These are phyloP conservation scores for Xylaria sp. DNA, from an alignment of 2,329 filamentous ascomycete species.

Conservation along the genomic window DNA sequence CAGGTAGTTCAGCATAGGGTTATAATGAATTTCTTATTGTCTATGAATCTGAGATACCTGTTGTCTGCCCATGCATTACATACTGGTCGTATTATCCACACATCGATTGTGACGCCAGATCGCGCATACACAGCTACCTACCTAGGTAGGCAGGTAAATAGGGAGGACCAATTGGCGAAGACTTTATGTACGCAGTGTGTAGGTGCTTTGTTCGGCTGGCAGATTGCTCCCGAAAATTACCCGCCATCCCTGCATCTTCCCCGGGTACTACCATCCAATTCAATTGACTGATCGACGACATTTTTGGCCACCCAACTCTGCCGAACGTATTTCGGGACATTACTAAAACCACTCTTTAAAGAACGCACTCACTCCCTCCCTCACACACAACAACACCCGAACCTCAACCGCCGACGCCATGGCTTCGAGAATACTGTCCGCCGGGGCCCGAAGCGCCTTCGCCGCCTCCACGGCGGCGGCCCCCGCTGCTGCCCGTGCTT, in stretches of 20 bases:
- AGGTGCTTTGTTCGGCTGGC: background rate
- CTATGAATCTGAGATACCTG: slow-evolving; percentile 1
- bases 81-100: too few species aligned
- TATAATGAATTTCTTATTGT: slow-evolving; percentile 26
- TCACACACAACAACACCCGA: background rate
- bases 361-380: background rate
- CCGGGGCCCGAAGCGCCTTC: slow-evolving; percentile 43
- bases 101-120: too few species aligned
- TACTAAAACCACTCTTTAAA: background rate
- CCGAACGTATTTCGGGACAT: slow-evolving; percentile 9
- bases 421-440: slow-evolving; percentile 50
- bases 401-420: slow-evolving; percentile 38
- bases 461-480: slow-evolving; percentile 17
- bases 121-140: background rate
- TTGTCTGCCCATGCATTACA: background rate
- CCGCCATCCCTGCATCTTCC: slow-evolving; percentile 4
- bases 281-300: slow-evolving; percentile 14
- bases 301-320: slow-evolving; percentile 10
- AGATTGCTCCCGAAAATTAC: slow-evolving; percentile 15
- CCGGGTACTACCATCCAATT: slow-evolving; percentile 7
- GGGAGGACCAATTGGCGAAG: too few species aligned
- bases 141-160: background rate
- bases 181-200: background rate
- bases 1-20: slow-evolving; percentile 34
- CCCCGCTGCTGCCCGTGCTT: slow-evolving; percentile 42